Evolutionary conservation across 139 green algal species (phyloP).

Genomic region (Picochlorum sp.): DNA sequence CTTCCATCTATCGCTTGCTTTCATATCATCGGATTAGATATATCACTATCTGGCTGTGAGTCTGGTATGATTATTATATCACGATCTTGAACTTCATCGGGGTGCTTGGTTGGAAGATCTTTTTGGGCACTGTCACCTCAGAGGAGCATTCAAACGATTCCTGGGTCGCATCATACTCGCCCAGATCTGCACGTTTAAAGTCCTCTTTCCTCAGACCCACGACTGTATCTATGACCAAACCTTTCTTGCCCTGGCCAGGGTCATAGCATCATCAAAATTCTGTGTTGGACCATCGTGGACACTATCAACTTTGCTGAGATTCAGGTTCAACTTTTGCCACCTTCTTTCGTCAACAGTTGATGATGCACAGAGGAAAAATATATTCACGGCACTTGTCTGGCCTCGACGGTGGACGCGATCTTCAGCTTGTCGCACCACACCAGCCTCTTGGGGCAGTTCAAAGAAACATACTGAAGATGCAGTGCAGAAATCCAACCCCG

Average conservation of each 20-base stretch:
- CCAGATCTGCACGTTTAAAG: too few species aligned
- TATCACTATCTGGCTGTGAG: background rate
- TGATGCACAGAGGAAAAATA: slow-evolving; percentile 81
- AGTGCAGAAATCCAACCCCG: slow-evolving; percentile 83
- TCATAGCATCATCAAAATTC: slow-evolving; percentile 17
- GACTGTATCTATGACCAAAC: too few species aligned
- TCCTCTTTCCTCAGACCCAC: too few species aligned
- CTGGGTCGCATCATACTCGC: too few species aligned
- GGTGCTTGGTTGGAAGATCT: background rate
- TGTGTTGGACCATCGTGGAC: slow-evolving; percentile 1
- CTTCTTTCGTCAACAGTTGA: slow-evolving; percentile 64
- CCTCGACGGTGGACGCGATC: slow-evolving; percentile 78
- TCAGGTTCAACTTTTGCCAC: slow-evolving; percentile 30
- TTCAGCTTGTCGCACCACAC: slow-evolving; percentile 74
- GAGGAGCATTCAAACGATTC: too few species aligned
- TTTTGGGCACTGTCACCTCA: too few species aligned
- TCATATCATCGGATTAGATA: background rate
- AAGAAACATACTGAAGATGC: slow-evolving; percentile 85
- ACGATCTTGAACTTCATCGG: background rate
- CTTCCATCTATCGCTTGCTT: background rate
- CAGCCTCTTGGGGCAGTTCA: slow-evolving; percentile 41
- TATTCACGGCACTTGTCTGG: slow-evolving; percentile 58
- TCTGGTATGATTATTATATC: background rate
- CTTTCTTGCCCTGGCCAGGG: slow-evolving; percentile 1
- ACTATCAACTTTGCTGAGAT: background rate